Evolutionary conservation across 345 rosid species (phyloP).

Genomic region (Eucalyptus fibrosa): DNA sequence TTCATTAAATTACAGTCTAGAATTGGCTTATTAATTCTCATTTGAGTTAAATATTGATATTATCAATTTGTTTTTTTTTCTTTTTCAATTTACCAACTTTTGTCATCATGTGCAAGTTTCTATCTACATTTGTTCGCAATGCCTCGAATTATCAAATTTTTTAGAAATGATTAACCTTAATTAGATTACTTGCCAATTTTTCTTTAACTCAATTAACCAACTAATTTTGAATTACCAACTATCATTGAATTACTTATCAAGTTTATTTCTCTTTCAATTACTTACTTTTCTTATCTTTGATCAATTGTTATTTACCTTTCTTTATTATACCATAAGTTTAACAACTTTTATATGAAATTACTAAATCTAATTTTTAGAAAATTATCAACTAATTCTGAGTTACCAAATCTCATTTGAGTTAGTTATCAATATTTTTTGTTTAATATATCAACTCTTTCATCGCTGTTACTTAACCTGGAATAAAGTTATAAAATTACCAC

Average conservation of each 20-base stretch:
- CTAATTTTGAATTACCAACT: neutral
- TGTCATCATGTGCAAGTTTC: neutral
- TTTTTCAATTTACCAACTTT: neutral
- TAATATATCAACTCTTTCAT: too few species aligned
- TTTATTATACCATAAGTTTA: neutral
- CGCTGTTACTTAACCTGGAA: fast-evolving
- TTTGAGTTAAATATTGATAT: neutral
- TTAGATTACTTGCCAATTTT: too few species aligned
- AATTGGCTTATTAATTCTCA: neutral
- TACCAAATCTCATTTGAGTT: too few species aligned
- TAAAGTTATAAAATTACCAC: too few species aligned
- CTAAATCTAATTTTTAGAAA: too few species aligned
- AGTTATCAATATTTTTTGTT: too few species aligned
- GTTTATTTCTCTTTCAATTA: neutral
- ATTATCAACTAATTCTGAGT: too few species aligned
- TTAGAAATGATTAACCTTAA: neutral
- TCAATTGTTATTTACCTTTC: too few species aligned
- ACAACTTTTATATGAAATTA: neutral
- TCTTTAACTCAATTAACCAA: too few species aligned
- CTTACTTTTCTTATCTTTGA: neutral
- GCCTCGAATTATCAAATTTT: too few species aligned
- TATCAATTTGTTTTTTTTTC: neutral
- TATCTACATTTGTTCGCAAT: neutral
- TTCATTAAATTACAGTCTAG: neutral
- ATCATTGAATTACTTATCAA: neutral